These are phyloP conservation scores for Boeremia exigua DNA, from an alignment of 2,329 filamentous ascomycete genomes.

Conservation along the genomic window DNA sequence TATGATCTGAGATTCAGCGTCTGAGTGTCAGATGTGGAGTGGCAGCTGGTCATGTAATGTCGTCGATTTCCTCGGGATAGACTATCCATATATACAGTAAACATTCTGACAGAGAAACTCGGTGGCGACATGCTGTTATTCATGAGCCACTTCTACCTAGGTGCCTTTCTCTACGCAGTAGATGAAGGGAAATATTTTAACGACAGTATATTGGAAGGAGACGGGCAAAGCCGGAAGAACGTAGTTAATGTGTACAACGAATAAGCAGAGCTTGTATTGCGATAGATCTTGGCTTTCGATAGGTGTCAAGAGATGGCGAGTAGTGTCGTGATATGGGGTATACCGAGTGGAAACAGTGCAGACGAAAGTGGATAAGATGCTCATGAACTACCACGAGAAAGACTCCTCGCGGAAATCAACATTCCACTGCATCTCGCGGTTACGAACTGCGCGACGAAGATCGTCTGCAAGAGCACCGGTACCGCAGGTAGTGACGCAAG, in stretches of 20 bases:
- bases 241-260: slow-evolving; percentile 40
- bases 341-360: slow-evolving; percentile 17
- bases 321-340: slow-evolving; percentile 19
- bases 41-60: not conserved
- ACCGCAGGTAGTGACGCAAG: slow-evolving; percentile 84
- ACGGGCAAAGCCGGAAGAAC: slow-evolving; percentile 18
- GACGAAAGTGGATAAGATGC: slow-evolving; percentile 6
- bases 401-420: slow-evolving; percentile 83
- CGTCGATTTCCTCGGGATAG: slow-evolving; percentile 5
- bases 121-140: slow-evolving; percentile 27
- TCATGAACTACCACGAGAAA: slow-evolving; percentile 64
- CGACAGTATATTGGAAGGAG: slow-evolving; percentile 22
- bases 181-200: slow-evolving; percentile 22
- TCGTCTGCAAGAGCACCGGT: slow-evolving; percentile 77
- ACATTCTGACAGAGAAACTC: slow-evolving; percentile 9
- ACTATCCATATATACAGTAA: slow-evolving; percentile 16
- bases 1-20: not conserved
- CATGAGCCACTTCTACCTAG: slow-evolving; percentile 21
- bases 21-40: not conserved
- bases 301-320: slow-evolving; percentile 5
- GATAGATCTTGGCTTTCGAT: slow-evolving; percentile 9
- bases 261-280: slow-evolving; percentile 17
- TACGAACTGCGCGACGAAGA: slow-evolving; percentile 70
- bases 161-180: slow-evolving; percentile 23
- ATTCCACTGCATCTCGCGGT: slow-evolving; percentile 67